Conservation (phyloP, 306 rosid species). For the Quercus cerris region DNA sequence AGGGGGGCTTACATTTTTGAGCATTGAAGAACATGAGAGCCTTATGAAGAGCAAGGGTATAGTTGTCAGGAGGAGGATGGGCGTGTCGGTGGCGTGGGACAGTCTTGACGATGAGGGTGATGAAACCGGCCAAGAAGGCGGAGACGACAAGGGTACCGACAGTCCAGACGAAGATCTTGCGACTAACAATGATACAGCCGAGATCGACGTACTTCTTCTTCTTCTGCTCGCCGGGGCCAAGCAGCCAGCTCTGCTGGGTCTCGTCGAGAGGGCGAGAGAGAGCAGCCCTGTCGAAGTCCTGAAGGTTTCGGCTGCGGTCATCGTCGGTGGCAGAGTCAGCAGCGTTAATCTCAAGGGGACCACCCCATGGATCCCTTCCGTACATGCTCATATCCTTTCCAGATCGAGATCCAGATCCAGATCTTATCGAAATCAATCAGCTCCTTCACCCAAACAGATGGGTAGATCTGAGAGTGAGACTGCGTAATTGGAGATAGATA, state of each 20-base stretch:
- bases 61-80: conserved; percentile 80
- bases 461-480: no score
- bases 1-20: conserved; percentile 52
- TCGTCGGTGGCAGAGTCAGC: conserved; percentile 95
- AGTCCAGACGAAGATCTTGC: conserved; percentile 93
- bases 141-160: conserved; percentile 55
- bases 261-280: conserved; percentile 85
- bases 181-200: conserved; percentile 91
- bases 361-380: conserved; percentile 99
- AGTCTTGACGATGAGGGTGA: conserved; percentile 74
- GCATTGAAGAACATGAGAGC: conserved; percentile 98
- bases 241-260: conserved; percentile 97
- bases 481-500: no score
- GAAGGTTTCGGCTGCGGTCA: conserved; percentile 84
- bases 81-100: conserved; percentile 74
- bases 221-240: conserved; percentile 93
- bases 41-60: conserved; percentile 88
- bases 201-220: conserved; percentile 98
- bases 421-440: no score
- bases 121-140: conserved; percentile 68
- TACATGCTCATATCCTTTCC: conserved; percentile 42
- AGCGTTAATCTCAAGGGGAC: conserved; percentile 87
- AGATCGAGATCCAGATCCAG: no score
- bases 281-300: conserved; percentile 87
- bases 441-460: no score